Conservation (phyloP, 345 rosid species). For the Eucalyptus pauciflora region DNA sequence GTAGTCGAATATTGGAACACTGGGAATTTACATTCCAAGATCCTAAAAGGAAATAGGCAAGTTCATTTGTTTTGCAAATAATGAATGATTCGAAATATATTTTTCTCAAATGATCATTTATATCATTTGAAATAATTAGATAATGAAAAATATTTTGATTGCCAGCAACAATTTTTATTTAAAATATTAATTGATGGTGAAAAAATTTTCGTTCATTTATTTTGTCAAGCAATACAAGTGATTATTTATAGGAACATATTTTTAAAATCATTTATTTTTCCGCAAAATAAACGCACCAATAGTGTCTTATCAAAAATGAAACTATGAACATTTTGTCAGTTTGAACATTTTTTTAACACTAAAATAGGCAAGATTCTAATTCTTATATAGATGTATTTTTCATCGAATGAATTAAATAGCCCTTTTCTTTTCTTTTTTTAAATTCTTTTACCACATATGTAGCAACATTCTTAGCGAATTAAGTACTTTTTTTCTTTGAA, state of each 20-base stretch:
- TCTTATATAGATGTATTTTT: background rate
- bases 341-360: too few species aligned
- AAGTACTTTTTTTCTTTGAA: too few species aligned
- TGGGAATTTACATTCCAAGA: too few species aligned
- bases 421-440: too few species aligned
- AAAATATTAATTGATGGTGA: background rate
- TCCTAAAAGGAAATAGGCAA: too few species aligned
- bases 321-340: background rate
- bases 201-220: too few species aligned
- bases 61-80: accelerated
- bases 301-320: background rate
- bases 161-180: accelerated
- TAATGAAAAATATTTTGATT: too few species aligned
- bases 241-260: too few species aligned
- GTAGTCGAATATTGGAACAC: accelerated
- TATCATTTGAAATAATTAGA: too few species aligned
- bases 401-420: background rate
- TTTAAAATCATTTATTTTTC: too few species aligned
- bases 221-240: accelerated
- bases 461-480: too few species aligned
- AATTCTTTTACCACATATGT: too few species aligned
- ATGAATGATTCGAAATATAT: background rate
- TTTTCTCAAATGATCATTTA: accelerated
- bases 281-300: background rate
- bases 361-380: background rate